These are phyloP conservation scores for Meredithiella fracta DNA, from an alignment of 2,329 filamentous ascomycete genomes.

Conservation along the genomic window DNA sequence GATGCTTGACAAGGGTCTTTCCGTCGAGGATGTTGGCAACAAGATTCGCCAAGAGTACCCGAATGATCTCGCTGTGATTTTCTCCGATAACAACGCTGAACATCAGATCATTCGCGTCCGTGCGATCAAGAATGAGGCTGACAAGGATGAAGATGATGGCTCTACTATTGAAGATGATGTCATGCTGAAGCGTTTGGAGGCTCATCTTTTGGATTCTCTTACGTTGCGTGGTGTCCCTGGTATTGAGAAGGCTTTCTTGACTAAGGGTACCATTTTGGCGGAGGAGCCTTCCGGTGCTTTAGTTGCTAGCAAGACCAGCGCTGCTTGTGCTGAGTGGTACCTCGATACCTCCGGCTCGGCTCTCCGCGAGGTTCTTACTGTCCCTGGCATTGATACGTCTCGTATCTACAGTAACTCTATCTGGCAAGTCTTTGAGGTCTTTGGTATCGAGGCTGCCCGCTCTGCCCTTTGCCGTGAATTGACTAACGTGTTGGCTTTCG, in stretches of 20 bases:
- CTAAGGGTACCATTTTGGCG: constrained; percentile 57
- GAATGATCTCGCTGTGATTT: constrained; percentile 76
- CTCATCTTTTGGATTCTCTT: constrained; percentile 77
- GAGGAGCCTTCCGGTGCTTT: constrained; percentile 54
- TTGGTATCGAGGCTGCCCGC: constrained; percentile 90
- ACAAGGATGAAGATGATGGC: constrained; percentile 60
- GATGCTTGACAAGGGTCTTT: constrained; percentile 84
- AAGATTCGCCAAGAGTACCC: constrained; percentile 82
- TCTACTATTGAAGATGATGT: constrained; percentile 65
- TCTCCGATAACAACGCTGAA: constrained; percentile 95
- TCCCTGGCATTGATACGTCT: constrained; percentile 72
- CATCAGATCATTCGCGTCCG: constrained; percentile 88
- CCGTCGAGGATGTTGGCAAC: constrained; percentile 75
- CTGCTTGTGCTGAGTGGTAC: constrained; percentile 78
- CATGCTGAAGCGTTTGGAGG: constrained; percentile 81
- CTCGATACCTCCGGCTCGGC: constrained; percentile 87
- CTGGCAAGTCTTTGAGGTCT: constrained; percentile 83
- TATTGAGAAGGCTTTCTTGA: constrained; percentile 85
- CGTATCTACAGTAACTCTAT: constrained; percentile 92
- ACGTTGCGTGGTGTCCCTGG: constrained; percentile 81
- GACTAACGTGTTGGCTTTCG: constrained; percentile 86
- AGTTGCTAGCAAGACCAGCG: constrained; percentile 55
- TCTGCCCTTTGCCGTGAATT: constrained; percentile 75
- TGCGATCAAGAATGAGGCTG: constrained; percentile 52
- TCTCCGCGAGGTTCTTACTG: constrained; percentile 64